phyloP scores from a whole-genome alignment of 179 eudicot species.

The Pouteria campechiana region DNA sequence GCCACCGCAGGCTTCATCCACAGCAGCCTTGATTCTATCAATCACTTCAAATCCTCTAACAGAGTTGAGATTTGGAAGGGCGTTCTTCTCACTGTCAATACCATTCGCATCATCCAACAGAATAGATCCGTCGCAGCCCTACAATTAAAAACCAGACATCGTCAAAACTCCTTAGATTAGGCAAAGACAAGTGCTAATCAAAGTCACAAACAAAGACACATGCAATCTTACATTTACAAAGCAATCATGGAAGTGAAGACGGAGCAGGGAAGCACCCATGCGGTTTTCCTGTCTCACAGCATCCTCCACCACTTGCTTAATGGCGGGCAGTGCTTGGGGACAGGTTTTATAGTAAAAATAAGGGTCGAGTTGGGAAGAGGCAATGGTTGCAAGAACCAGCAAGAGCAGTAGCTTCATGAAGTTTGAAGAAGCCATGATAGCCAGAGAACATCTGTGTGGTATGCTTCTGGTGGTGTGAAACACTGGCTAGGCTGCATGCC shows the following conservation, averaged over 20 bases:
- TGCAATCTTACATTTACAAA: constrained; percentile 51
- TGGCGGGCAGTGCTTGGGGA: constrained; percentile 19
- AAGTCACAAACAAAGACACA: too few relatives aligned
- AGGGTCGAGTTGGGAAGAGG: constrained; percentile 24
- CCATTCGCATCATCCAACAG: constrained; percentile 26
- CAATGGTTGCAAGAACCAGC: too few relatives aligned
- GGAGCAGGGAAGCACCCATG: constrained; percentile 47
- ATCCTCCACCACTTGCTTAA: constrained; percentile 19
- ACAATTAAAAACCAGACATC: too few relatives aligned
- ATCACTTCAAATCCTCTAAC: constrained; percentile 34
- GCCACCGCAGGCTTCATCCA: constrained; percentile 13
- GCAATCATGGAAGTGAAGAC: constrained; percentile 53
- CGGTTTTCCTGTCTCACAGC: constrained; percentile 31
- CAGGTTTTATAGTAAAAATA: constrained; percentile 29
- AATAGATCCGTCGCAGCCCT: constrained; percentile 50
- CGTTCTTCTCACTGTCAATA: constrained; percentile 27
- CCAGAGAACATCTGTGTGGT: too few relatives aligned
- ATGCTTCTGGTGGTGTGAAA: too few relatives aligned
- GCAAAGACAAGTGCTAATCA: too few relatives aligned
- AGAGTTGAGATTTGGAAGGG: constrained; percentile 24
- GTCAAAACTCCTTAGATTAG: too few relatives aligned
- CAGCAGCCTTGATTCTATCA: constrained; percentile 23
- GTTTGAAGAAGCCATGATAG: too few relatives aligned
- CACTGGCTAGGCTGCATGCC: too few relatives aligned
- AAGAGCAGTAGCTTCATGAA: too few relatives aligned